Percentiles rank a stretch among this genome's conserved stretches.
phyloP scores from a whole-genome alignment of 2,329 filamentous ascomycete genomes.

The Endothia cerciana region DNA sequence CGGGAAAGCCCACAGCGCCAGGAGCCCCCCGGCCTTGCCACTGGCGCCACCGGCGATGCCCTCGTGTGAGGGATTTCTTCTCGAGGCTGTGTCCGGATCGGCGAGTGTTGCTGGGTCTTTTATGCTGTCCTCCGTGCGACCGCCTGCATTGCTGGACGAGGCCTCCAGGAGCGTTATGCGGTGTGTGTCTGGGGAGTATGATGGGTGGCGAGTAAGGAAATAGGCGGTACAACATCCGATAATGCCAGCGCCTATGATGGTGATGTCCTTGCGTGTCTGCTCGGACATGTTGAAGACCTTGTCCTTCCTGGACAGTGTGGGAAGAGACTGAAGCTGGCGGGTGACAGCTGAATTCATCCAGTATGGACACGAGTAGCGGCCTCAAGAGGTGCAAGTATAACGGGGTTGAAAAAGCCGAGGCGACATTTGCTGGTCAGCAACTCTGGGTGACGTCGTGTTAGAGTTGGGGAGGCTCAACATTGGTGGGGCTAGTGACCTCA shows the following conservation, averaged over 20 bases:
- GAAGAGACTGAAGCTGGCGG: not conserved
- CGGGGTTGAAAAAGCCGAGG: not conserved
- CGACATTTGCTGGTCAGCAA: not conserved
- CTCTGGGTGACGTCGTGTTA: not conserved
- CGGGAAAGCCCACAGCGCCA: conserved; percentile 77
- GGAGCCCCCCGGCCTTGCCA: conserved; percentile 75
- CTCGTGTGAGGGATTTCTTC: conserved; percentile 38
- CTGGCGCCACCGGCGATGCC: conserved; percentile 74
- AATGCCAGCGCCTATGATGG: conserved; percentile 67
- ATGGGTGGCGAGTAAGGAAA: conserved; percentile 71
- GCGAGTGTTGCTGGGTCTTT: conserved; percentile 38
- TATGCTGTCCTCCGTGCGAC: conserved; percentile 39
- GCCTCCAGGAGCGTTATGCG: conserved; percentile 71
- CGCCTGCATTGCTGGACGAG: conserved; percentile 42
- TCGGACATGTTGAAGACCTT: not conserved
- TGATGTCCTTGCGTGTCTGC: conserved; percentile 27
- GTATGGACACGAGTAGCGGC: not conserved
- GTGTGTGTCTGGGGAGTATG: conserved; percentile 66
- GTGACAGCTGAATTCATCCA: not conserved
- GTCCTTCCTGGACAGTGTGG: not conserved
- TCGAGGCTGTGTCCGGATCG: conserved; percentile 33
- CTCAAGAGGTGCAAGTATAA: not conserved
- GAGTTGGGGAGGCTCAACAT: conserved; percentile 8
- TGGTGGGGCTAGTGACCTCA: conserved; percentile 16
- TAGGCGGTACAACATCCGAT: conserved; percentile 78